Percentiles rank a stretch among this genome's conserved stretches.
Conservation (phyloP, 176 grass and related monocot genomes). For the Chrysopogon serrulatus region DNA sequence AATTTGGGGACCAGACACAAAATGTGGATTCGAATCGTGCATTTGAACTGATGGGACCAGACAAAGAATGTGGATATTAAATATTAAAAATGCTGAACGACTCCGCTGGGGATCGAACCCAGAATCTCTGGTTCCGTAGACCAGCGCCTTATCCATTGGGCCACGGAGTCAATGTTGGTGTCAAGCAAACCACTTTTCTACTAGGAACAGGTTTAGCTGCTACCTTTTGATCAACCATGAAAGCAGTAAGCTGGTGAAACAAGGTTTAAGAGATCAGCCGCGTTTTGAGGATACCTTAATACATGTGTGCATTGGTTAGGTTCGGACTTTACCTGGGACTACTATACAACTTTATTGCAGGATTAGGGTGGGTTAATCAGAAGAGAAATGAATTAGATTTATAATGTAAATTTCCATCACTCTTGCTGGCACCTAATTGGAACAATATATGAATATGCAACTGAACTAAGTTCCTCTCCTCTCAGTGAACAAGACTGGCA, state of each 20-base stretch:
- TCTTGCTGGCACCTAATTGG: neutral
- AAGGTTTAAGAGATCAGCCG: neutral
- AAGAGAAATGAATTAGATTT: neutral
- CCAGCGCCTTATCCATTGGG: slow-evolving; percentile 99
- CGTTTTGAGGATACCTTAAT: neutral
- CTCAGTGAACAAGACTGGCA: neutral
- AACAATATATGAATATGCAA: neutral
- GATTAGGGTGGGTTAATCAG: neutral
- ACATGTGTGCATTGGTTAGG: neutral
- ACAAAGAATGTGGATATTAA: too few species aligned
- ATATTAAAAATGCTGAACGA: too few species aligned
- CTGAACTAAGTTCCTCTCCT: neutral
- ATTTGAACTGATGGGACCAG: too few species aligned
- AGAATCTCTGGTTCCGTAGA: slow-evolving; percentile 99
- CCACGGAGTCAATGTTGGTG: slow-evolving; percentile 92
- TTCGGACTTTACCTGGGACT: neutral
- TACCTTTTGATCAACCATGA: too few species aligned
- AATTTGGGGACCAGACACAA: neutral
- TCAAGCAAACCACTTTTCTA: too few species aligned
- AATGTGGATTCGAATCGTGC: too few species aligned
- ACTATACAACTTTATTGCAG: neutral
- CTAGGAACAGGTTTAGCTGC: too few species aligned
- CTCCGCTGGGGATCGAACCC: slow-evolving; percentile 97
- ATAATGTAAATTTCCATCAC: neutral
- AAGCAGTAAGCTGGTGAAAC: neutral